Conservation (phyloP, 768 basidiomycete species). For the Trametes gibbosa region DNA sequence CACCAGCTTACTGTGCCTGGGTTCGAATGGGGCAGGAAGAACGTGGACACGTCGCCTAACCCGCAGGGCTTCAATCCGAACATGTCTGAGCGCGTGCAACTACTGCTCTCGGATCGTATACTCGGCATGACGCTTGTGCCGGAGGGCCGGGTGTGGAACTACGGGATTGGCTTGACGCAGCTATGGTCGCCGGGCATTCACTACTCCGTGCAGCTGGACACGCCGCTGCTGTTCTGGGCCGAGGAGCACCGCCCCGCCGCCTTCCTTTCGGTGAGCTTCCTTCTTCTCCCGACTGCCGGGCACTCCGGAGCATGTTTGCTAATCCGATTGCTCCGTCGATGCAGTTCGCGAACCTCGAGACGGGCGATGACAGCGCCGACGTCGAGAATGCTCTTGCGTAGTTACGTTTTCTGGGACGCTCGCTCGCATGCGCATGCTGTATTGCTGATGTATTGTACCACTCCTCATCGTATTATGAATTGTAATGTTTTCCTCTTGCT, state of each 20-base stretch:
- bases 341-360: conserved; percentile 87
- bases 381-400: conserved; percentile 93
- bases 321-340: background rate
- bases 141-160: conserved; percentile 96
- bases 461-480: background rate
- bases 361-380: conserved; percentile 90
- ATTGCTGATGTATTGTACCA: conserved; percentile 16
- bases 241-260: conserved; percentile 93
- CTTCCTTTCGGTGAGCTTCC: conserved; percentile 76
- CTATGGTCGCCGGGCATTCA: conserved; percentile 80
- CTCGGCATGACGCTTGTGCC: conserved; percentile 95
- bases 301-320: conserved; percentile 15
- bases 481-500: conserved; percentile 8
- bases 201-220: conserved; percentile 85
- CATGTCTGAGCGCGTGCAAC: conserved; percentile 94
- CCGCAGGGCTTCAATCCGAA: conserved; percentile 96
- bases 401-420: conserved; percentile 27
- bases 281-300: too few relatives aligned
- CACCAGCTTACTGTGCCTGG: conserved; percentile 89
- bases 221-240: conserved; percentile 94
- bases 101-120: conserved; percentile 92
- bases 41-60: conserved; percentile 78
- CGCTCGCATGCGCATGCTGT: conserved; percentile 4
- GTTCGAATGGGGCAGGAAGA: conserved; percentile 98
- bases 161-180: conserved; percentile 91